Evolutionary conservation across 106 monocot species (phyloP).

Genomic region (Acorus gramineus): DNA sequence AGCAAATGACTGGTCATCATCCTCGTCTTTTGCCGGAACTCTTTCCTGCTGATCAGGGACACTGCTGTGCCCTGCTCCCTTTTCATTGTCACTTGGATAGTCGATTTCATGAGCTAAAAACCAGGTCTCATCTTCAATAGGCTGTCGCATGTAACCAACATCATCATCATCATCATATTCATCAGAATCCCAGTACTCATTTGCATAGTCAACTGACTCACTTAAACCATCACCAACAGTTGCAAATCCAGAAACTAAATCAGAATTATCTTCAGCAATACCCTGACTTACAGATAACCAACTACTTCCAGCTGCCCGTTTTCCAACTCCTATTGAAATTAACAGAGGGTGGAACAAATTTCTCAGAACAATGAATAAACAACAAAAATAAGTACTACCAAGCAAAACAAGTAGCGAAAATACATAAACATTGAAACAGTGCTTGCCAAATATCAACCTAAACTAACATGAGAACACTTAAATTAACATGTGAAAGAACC

Average conservation of each 20-base stretch:
- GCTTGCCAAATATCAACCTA: too few relatives aligned
- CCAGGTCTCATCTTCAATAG: slow-evolving; percentile 98
- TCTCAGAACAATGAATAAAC: too few relatives aligned
- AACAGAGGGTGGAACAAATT: too few relatives aligned
- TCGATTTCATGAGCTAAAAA: slow-evolving; percentile 99
- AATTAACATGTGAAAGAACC: too few relatives aligned
- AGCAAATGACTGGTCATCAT: slow-evolving; percentile 83
- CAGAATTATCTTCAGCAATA: slow-evolving; percentile 88
- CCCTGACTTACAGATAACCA: slow-evolving; percentile 99
- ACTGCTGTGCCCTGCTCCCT: slow-evolving; percentile 51
- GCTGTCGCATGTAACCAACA: slow-evolving; percentile 94
- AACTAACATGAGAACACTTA: too few relatives aligned
- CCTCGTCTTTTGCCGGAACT: slow-evolving; percentile 53
- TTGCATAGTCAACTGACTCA: slow-evolving; percentile 78
- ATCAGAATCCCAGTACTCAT: slow-evolving; percentile 99
- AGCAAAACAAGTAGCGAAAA: too few relatives aligned
- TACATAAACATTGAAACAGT: too few relatives aligned
- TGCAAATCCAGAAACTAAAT: slow-evolving; percentile 92
- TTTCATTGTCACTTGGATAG: slow-evolving; percentile 98
- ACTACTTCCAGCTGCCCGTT: slow-evolving; percentile 47
- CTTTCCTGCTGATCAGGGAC: slow-evolving; percentile 48
- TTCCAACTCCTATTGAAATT: slow-evolving; percentile 49
- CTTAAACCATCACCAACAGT: slow-evolving; percentile 60
- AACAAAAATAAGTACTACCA: too few relatives aligned
- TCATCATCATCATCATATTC: slow-evolving; percentile 98